Percentiles rank a stretch among this genome's conserved stretches.
These are phyloP conservation scores for Trichoderma endophyticum DNA, from an alignment of 2,329 filamentous ascomycete species.

Conservation along the genomic window DNA sequence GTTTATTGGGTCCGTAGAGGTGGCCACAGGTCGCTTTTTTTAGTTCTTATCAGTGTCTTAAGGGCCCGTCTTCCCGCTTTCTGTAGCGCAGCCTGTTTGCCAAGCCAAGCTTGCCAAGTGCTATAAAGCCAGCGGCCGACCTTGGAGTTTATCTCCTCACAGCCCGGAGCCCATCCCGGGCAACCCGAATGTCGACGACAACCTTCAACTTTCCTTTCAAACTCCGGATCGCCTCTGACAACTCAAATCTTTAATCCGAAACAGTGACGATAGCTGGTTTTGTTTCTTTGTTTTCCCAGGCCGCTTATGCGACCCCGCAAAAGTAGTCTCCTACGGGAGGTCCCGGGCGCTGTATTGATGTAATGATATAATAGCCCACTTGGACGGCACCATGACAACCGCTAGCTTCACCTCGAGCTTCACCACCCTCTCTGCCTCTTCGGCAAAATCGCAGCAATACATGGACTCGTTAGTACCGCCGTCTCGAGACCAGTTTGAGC, in stretches of 20 bases:
- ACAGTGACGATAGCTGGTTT: not conserved
- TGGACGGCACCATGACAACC: slow-evolving; percentile 12
- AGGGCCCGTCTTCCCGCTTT: not conserved
- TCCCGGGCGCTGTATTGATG: not conserved
- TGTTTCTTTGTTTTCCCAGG: not conserved
- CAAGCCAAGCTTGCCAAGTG: not conserved
- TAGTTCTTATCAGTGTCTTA: slow-evolving; percentile 8
- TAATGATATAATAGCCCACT: not conserved
- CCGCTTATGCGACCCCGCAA: slow-evolving; percentile 17
- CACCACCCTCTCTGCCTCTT: not conserved
- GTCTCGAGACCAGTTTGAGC: slow-evolving; percentile 44
- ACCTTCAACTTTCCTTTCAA: not conserved
- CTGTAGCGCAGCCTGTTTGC: not conserved
- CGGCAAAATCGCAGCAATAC: slow-evolving; percentile 41
- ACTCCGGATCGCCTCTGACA: not conserved
- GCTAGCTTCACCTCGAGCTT: slow-evolving; percentile 17
- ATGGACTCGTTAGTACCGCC: slow-evolving; percentile 50
- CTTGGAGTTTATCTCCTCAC: not conserved
- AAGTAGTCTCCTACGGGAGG: slow-evolving; percentile 14
- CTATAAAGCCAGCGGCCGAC: not conserved
- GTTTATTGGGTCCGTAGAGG: not conserved
- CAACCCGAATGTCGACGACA: not conserved
- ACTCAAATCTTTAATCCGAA: not conserved
- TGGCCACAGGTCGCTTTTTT: slow-evolving; percentile 5
- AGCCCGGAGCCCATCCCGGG: not conserved